phyloP scores from a whole-genome alignment of 441 rosid genomes.

The Euphorbia celastroides region DNA sequence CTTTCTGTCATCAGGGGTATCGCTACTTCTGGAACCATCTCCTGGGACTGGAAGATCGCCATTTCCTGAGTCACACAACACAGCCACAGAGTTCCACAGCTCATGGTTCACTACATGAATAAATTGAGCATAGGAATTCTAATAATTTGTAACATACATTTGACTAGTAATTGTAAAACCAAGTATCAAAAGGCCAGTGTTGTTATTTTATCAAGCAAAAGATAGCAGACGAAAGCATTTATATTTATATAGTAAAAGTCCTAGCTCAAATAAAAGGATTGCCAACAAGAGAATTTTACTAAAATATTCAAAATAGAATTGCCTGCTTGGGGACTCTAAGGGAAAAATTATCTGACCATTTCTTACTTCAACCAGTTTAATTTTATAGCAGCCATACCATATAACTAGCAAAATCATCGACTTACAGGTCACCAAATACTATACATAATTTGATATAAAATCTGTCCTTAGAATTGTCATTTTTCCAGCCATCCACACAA shows the following conservation, averaged over 20 bases:
- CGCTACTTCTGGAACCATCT: constrained; percentile 50
- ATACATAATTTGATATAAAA: not conserved
- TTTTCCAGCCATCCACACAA: not conserved
- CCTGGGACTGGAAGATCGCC: constrained; percentile 40
- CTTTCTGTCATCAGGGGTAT: constrained; percentile 46
- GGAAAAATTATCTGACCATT: not conserved
- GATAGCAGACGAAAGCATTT: not conserved
- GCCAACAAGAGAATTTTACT: not conserved
- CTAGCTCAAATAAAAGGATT: not conserved
- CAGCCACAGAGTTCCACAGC: not conserved
- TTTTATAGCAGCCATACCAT: not conserved
- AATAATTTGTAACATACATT: not conserved
- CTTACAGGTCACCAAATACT: not conserved
- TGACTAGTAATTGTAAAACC: not conserved
- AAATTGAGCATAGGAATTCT: not conserved
- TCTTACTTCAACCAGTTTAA: not conserved
- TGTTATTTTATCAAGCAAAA: not conserved
- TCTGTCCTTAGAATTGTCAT: not conserved
- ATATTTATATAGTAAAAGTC: not conserved
- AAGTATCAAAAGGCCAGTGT: not conserved
- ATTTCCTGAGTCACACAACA: constrained; percentile 30
- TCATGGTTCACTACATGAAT: not conserved
- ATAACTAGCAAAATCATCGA: not conserved
- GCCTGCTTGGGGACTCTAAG: not conserved
- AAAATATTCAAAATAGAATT: no score